Evolutionary conservation across 495 filamentous ascomycete genomes (phyloP).

Genomic region (Talaromyces wortmannii): DNA sequence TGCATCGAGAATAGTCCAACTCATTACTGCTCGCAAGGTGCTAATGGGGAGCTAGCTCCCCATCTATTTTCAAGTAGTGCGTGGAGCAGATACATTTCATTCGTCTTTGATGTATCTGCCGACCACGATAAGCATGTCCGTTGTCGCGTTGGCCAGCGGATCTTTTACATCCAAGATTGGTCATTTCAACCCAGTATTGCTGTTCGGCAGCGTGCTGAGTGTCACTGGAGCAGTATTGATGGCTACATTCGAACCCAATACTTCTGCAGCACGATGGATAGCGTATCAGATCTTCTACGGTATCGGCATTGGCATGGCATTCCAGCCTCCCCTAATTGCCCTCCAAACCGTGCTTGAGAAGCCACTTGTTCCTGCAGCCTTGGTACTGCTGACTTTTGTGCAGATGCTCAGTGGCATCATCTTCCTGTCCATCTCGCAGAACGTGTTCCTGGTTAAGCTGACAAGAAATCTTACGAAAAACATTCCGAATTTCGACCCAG

Average conservation of each 20-base stretch:
- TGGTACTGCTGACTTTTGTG: constrained; percentile 29
- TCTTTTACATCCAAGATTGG: constrained; percentile 17
- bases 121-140: constrained; percentile 13
- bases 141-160: constrained; percentile 13
- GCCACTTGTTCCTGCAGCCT: constrained; percentile 26
- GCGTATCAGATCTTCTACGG: constrained; percentile 41
- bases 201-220: constrained; percentile 18
- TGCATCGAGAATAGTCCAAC: neutral
- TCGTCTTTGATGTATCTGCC: constrained; percentile 24
- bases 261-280: constrained; percentile 17
- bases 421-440: constrained; percentile 14
- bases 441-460: constrained; percentile 7
- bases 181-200: constrained; percentile 33
- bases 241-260: constrained; percentile 14
- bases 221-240: constrained; percentile 28
- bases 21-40: neutral
- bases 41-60: constrained; percentile 12
- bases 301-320: constrained; percentile 59
- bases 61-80: constrained; percentile 27
- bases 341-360: constrained; percentile 21
- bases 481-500: constrained; percentile 10
- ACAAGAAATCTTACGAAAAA: constrained; percentile 12
- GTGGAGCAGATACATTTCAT: constrained; percentile 12
- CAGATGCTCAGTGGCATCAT: constrained; percentile 34
- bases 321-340: constrained; percentile 49